These are phyloP conservation scores for Ophiostoma populinum DNA, from an alignment of 2,329 filamentous ascomycete species.

Conservation along the genomic window DNA sequence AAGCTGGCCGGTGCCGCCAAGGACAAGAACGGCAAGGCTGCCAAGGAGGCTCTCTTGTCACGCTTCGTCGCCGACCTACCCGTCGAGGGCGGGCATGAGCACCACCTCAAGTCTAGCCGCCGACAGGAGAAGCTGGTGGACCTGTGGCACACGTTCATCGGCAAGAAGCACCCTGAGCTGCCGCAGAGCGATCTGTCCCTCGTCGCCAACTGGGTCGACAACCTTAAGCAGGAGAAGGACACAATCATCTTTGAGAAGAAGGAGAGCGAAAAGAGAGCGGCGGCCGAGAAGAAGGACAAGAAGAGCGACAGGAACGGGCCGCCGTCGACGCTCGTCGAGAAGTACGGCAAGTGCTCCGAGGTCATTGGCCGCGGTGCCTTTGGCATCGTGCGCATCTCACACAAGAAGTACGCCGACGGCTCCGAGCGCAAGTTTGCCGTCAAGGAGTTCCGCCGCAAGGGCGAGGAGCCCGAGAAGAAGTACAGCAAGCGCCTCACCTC, in stretches of 20 bases:
- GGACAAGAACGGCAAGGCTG: constrained; percentile 20
- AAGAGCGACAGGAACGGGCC: too few relatives aligned
- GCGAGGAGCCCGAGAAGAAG: constrained; percentile 89
- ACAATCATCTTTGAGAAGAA: constrained; percentile 51
- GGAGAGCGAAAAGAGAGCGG: constrained; percentile 9
- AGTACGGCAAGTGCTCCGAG: constrained; percentile 97
- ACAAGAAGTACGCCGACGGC: constrained; percentile 78
- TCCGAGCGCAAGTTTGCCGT: constrained; percentile 84
- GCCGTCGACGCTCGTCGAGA: constrained; percentile 58
- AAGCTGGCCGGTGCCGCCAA: constrained; percentile 14
- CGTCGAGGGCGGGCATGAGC: constrained; percentile 57
- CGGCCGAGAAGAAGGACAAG: constrained; percentile 7
- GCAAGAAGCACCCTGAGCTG: constrained; percentile 58
- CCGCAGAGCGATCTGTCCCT: constrained; percentile 73
- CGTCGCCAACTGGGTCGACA: constrained; percentile 92
- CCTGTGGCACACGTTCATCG: constrained; percentile 70
- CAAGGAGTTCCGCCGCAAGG: constrained; percentile 90
- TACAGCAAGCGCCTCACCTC: constrained; percentile 95
- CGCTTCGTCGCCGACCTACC: constrained; percentile 35
- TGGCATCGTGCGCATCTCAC: constrained; percentile 90
- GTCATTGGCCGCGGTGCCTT: constrained; percentile 92
- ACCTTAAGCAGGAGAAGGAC: constrained; percentile 75
- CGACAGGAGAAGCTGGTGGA: constrained; percentile 89
- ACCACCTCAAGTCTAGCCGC: constrained; percentile 75
- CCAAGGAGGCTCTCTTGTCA: constrained; percentile 19